Conservation (phyloP, 306 rosid genomes). For the Gastrolobium bilobum region DNA sequence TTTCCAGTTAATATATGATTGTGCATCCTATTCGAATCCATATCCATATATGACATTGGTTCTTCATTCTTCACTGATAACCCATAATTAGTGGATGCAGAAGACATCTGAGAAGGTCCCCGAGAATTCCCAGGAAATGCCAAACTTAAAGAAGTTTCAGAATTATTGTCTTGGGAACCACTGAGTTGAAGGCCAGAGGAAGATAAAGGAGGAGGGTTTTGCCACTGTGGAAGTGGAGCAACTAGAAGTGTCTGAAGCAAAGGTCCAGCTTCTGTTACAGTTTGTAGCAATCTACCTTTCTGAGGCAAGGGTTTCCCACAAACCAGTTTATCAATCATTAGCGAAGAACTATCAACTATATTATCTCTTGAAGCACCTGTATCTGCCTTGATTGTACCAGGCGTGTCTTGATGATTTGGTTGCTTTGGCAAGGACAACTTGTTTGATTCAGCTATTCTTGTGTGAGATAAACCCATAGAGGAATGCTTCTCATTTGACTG, state of each 20-base stretch:
- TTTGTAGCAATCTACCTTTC: slow-evolving; percentile 59
- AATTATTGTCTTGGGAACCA: background rate
- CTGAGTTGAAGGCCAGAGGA: background rate
- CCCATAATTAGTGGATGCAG: background rate
- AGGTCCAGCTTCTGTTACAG: slow-evolving; percentile 61
- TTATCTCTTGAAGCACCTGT: slow-evolving; percentile 17
- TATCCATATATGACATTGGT: slow-evolving; percentile 16
- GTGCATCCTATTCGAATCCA: slow-evolving; percentile 37
- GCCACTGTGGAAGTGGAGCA: slow-evolving; percentile 59
- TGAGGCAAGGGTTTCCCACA: slow-evolving; percentile 57
- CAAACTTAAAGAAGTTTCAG: slow-evolving; percentile 49
- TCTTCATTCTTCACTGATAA: slow-evolving; percentile 46
- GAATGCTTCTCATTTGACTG: slow-evolving; percentile 36
- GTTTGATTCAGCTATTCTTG: slow-evolving; percentile 39
- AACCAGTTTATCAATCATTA: slow-evolving; percentile 42
- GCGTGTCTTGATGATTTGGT: slow-evolving; percentile 19
- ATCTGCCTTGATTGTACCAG: background rate
- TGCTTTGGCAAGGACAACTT: slow-evolving; percentile 30
- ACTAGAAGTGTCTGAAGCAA: slow-evolving; percentile 64
- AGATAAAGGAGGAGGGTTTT: slow-evolving; percentile 51
- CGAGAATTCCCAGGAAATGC: slow-evolving; percentile 52
- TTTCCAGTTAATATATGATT: slow-evolving; percentile 36
- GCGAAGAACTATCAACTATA: slow-evolving; percentile 34
- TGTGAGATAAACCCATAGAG: background rate
- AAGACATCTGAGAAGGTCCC: slow-evolving; percentile 33